These are phyloP conservation scores for Panicum hallii DNA, from an alignment of 202 grass and related monocot species.

Conservation along the genomic window DNA sequence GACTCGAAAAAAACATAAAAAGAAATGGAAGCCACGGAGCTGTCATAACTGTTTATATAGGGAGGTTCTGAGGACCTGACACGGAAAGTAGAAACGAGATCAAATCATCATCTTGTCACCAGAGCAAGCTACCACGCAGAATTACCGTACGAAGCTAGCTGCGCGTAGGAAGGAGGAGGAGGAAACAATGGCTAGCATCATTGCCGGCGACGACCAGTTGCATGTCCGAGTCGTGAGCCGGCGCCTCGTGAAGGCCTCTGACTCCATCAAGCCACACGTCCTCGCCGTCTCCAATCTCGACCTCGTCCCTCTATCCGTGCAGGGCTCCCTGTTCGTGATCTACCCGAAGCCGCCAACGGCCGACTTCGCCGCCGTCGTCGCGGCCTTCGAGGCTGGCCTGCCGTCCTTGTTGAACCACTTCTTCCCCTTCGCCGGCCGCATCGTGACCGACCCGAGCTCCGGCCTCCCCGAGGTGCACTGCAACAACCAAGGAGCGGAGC, in stretches of 20 bases:
- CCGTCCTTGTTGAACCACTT: constrained; percentile 49
- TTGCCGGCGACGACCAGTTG: background rate
- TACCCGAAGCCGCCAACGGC: background rate
- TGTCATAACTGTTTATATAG: too few species aligned
- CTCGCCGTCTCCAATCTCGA: constrained; percentile 56
- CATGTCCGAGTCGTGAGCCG: constrained; percentile 24
- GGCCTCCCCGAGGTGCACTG: constrained; percentile 44
- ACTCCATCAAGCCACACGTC: background rate
- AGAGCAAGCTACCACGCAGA: too few species aligned
- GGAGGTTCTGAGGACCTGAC: too few species aligned
- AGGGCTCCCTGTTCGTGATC: background rate
- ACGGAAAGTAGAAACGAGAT: too few species aligned
- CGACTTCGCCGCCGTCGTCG: constrained; percentile 18
- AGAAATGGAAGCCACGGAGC: too few species aligned
- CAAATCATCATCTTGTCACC: too few species aligned
- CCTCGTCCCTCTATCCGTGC: background rate
- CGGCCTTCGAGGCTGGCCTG: constrained; percentile 8
- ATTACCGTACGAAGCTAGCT: too few species aligned
- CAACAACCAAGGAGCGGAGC: constrained; percentile 60
- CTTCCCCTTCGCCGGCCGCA: constrained; percentile 50
- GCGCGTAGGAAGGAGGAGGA: background rate
- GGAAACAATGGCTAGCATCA: background rate
- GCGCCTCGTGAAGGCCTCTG: constrained; percentile 30
- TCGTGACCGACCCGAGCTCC: constrained; percentile 19
- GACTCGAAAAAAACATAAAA: too few species aligned